Evolutionary conservation across 306 rosid species (phyloP).

Genomic region (Cicer judaicum): DNA sequence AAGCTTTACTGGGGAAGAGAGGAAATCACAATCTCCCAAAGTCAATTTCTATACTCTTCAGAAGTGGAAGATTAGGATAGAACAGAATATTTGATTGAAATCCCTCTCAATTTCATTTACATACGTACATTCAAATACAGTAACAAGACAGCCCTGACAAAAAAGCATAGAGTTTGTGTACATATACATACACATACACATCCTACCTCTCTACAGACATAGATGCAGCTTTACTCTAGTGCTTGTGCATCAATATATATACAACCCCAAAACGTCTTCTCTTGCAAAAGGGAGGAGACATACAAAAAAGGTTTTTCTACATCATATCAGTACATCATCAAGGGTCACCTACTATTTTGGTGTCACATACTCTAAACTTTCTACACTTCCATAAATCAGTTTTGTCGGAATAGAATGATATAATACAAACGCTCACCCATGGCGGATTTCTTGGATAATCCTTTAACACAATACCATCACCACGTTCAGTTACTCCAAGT

Average conservation of each 20-base stretch:
- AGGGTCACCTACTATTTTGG: slow-evolving; percentile 42
- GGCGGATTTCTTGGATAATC: slow-evolving; percentile 66
- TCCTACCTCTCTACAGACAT: not conserved
- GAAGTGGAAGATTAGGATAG: too few species aligned
- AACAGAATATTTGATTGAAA: too few species aligned
- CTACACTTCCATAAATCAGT: slow-evolving; percentile 47
- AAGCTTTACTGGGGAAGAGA: too few species aligned
- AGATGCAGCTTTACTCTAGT: not conserved
- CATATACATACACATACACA: not conserved
- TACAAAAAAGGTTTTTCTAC: not conserved
- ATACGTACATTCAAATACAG: not conserved
- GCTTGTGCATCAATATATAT: not conserved
- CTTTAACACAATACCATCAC: slow-evolving; percentile 4
- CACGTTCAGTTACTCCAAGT: slow-evolving; percentile 52
- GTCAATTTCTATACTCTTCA: too few species aligned
- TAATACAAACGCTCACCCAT: slow-evolving; percentile 68
- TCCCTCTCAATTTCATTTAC: not conserved
- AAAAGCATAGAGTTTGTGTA: not conserved
- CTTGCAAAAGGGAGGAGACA: not conserved
- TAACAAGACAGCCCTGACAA: not conserved
- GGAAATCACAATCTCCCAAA: too few species aligned
- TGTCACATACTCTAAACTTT: slow-evolving; percentile 55
- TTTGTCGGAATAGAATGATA: slow-evolving; percentile 49
- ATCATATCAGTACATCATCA: not conserved
- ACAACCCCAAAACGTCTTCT: not conserved